Base-by-base conservation (phyloP, 192 early-diverging fungal genomes). In the Thamnidium elegans region DNA sequence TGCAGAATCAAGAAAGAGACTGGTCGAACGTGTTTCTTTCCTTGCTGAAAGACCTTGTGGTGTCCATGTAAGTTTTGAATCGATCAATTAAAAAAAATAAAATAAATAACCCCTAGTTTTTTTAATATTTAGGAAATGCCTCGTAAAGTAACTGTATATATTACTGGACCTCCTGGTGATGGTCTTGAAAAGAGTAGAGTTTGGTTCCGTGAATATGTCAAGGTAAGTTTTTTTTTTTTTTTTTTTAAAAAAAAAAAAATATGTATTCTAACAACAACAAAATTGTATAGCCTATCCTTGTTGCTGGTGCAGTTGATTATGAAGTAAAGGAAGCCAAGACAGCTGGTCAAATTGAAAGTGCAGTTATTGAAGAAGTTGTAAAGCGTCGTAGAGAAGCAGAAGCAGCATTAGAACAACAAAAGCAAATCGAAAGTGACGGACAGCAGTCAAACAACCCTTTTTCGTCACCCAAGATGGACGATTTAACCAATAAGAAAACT, bases 151-250 rank as follows among this genome's bases (percentile, higher is more conserved):
- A 59, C 61, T 19, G 72, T 79, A 32, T 79, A 74, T 55, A 63
- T 79, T 11, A 14, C 75, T 4, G 68, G 75, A 2, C 78, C 78
- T 47, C 78, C 78, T 9, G 78, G 78, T 10, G 78, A 79, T 55
- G 58, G 71, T 13, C 42, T 79, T 11, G 74, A 79, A 44, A 79
- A 79, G 65, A 79, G 74, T 52, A 67, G 78, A 36, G 48, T 65
- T 9, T 79, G 69, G 69, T 79, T 79, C 34, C 51, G 71, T 23
- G 68, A 73, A 39, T 79, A 77, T 55, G 70, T 79, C 50, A 79
- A 79, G 68, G 76, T 78, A 74, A 65, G 19, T 11, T 30, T 17
- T 31, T 9, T 14, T 50, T 15, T 45, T 55, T 62, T 64, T 48
- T 31, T 42, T 69, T n/a, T n/a, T n/a, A n/a, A n/a, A n/a, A n/a